Percentiles rank a stretch among this genome's conserved stretches.
Evolutionary conservation across 164 flowering plant genomes (phyloP).

Genomic region (Piper longum): DNA sequence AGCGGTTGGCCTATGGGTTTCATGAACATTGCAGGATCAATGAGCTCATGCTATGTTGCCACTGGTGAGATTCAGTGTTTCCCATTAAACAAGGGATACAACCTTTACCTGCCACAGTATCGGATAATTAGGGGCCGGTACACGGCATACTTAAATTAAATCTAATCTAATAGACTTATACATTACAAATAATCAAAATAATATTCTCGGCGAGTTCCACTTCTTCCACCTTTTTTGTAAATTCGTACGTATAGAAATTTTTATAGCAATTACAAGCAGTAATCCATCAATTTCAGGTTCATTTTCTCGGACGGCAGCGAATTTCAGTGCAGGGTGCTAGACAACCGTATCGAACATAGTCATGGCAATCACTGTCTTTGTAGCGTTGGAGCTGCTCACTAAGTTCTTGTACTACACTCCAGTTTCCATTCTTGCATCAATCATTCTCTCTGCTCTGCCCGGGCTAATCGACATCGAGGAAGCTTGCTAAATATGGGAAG

Average conservation of each 20-base stretch:
- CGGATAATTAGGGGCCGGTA: too few species aligned
- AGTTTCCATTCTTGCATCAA: constrained; percentile 60
- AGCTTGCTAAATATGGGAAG: constrained; percentile 48
- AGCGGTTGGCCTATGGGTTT: too few species aligned
- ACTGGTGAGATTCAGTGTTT: constrained; percentile 55
- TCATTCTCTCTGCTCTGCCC: constrained; percentile 70
- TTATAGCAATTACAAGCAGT: too few species aligned
- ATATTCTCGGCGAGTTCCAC: neutral
- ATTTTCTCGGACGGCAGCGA: constrained; percentile 78
- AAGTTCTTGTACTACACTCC: constrained; percentile 78
- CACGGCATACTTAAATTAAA: neutral
- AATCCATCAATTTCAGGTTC: constrained; percentile 46
- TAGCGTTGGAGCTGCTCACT: constrained; percentile 44
- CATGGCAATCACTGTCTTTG: constrained; percentile 59
- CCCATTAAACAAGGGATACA: too few species aligned
- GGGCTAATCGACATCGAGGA: constrained; percentile 56
- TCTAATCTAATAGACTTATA: neutral
- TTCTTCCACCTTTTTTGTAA: too few species aligned
- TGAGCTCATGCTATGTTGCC: constrained; percentile 77
- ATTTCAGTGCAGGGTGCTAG: constrained; percentile 68
- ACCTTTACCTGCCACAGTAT: too few species aligned
- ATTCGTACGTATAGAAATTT: too few species aligned
- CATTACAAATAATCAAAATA: too few species aligned
- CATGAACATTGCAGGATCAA: constrained; percentile 72
- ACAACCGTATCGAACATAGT: constrained; percentile 76